Percentiles rank a stretch among this genome's conserved stretches.
Conservation (phyloP, 2,329 filamentous ascomycete species). For the Tolypocladium sp. region DNA sequence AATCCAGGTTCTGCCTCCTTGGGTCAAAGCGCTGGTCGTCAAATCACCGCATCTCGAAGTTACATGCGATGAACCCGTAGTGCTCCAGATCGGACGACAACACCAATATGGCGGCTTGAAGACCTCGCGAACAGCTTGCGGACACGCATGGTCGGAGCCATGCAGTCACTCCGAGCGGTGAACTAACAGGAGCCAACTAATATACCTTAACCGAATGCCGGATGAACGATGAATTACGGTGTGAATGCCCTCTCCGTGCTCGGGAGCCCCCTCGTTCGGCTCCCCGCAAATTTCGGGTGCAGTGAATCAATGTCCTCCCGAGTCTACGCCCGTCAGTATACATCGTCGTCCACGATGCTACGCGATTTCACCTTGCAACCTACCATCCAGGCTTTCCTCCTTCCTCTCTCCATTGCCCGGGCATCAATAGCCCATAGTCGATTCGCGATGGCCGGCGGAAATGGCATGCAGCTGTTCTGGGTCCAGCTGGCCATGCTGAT, state of each 20-base stretch:
- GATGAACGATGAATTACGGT: not conserved
- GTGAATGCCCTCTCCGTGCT: not conserved
- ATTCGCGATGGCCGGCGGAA: slow-evolving; percentile 20
- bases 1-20: no score
- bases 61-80: not conserved
- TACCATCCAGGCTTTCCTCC: not conserved
- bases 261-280: not conserved
- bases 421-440: not conserved
- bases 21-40: not conserved
- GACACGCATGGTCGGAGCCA: not conserved
- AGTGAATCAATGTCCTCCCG: not conserved
- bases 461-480: slow-evolving; percentile 9
- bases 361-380: not conserved
- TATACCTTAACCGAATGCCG: not conserved
- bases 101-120: not conserved
- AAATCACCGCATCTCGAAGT: not conserved
- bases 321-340: not conserved
- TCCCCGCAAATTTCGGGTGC: not conserved
- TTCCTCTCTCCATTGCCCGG: no score
- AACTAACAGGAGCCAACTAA: not conserved
- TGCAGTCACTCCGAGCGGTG: not conserved
- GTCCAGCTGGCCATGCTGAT: slow-evolving; percentile 19
- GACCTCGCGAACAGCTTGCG: not conserved
- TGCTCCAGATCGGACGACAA: not conserved
- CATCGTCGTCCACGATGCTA: slow-evolving; percentile 22